These are phyloP conservation scores for Colletotrichum brevisporum DNA, from an alignment of 2,329 filamentous ascomycete species.

Conservation along the genomic window DNA sequence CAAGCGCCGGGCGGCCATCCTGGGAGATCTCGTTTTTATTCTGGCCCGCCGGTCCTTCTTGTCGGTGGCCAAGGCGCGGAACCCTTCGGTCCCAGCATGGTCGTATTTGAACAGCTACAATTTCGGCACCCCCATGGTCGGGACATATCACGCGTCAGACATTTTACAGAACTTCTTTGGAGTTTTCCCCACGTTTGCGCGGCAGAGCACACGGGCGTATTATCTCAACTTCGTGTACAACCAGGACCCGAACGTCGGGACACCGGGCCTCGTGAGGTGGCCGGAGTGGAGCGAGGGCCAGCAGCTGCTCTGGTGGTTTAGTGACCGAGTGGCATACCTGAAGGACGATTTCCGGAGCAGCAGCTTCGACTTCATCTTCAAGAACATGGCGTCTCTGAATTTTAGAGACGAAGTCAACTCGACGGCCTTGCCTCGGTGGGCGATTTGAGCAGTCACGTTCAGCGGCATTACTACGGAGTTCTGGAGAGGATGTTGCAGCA, in stretches of 20 bases:
- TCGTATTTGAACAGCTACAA: constrained; percentile 82
- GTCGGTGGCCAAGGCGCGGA: constrained; percentile 55
- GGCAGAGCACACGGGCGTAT: constrained; percentile 73
- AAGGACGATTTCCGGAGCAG: constrained; percentile 56
- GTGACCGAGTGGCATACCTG: constrained; percentile 48
- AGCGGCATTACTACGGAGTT: neutral
- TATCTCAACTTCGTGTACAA: constrained; percentile 81
- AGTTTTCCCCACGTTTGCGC: constrained; percentile 73
- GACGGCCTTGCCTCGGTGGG: constrained; percentile 1
- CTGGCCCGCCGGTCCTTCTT: constrained; percentile 78
- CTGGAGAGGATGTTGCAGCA: too few relatives aligned
- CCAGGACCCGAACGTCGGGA: constrained; percentile 75
- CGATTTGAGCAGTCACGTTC: constrained; percentile 2
- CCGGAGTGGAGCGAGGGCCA: constrained; percentile 59
- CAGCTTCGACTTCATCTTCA: constrained; percentile 43
- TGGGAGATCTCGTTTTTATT: constrained; percentile 83
- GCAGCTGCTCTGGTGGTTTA: constrained; percentile 65
- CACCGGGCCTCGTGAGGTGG: constrained; percentile 56
- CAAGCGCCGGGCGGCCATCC: constrained; percentile 81
- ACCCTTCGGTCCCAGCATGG: constrained; percentile 76
- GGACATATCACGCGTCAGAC: constrained; percentile 82
- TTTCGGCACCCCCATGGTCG: constrained; percentile 78
- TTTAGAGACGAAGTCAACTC: constrained; percentile 11
- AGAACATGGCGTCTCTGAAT: constrained; percentile 40
- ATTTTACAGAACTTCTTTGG: constrained; percentile 79